A percentile compares a stretch with the other conserved stretches of the same genome.
These are phyloP conservation scores for Malassezia sympodialis DNA, from an alignment of 1,284 basidiomycete genomes.

Conservation along the genomic window DNA sequence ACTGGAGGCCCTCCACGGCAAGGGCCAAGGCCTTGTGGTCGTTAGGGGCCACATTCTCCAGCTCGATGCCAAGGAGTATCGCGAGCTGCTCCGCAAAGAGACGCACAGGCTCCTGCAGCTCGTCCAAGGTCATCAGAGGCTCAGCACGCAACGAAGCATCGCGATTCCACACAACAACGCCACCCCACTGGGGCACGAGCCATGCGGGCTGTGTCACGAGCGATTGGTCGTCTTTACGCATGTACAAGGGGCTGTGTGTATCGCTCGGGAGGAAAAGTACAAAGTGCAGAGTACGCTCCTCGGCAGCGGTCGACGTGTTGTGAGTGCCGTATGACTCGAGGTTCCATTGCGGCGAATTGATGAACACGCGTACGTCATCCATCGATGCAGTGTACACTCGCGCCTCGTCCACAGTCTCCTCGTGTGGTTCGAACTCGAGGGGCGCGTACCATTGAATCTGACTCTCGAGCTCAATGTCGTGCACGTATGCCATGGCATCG, in stretches of 20 bases:
- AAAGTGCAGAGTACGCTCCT: constrained; percentile 60
- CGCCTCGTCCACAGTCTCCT: neutral
- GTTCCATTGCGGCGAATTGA: constrained; percentile 92
- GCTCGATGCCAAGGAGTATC: constrained; percentile 61
- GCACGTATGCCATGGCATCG: constrained; percentile 51
- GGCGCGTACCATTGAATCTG: constrained; percentile 88
- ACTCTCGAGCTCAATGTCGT: constrained; percentile 85
- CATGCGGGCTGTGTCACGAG: constrained; percentile 54
- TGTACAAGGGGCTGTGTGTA: constrained; percentile 60
- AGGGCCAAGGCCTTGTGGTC: neutral
- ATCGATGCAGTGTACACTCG: constrained; percentile 10
- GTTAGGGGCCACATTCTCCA: neutral
- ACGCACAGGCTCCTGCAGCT: constrained; percentile 58
- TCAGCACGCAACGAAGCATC: neutral
- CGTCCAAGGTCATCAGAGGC: constrained; percentile 15
- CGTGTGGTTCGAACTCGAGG: constrained; percentile 60
- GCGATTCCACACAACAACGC: constrained; percentile 67
- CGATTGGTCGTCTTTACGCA: constrained; percentile 52
- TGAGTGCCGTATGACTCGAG: constrained; percentile 49
- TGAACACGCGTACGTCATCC: constrained; percentile 55
- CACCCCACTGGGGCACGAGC: constrained; percentile 89
- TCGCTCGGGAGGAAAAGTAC: constrained; percentile 75
- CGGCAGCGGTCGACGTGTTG: neutral
- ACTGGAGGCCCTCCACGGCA: constrained; percentile 17
- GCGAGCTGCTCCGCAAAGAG: constrained; percentile 67